Evolutionary conservation across 1,284 basidiomycete species (phyloP), one percentile per base, ranked within the genome.

Genomic region (Agroathelia rolfsii): DNA sequence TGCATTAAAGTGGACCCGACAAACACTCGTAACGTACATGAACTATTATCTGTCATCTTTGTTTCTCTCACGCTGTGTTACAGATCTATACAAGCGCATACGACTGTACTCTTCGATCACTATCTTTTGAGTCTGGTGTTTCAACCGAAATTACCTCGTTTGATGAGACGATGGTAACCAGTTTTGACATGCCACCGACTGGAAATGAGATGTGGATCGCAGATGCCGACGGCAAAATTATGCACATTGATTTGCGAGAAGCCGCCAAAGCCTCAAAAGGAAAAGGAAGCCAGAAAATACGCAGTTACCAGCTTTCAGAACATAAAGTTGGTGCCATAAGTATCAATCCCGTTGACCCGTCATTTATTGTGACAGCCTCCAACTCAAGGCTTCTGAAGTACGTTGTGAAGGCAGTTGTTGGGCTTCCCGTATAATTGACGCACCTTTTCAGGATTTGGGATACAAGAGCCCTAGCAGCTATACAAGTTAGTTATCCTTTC

Each of bases 121-220:
- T 82, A 7, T 80, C 78, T 1, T 76, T 85, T 38, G 68, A 67
- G 6, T 70, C 79, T 1, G 77, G 76, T 1, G 54, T 76, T 18
- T 81, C 83, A 1, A 59, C 59, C 17, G 80, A 87, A 48, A 51
- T 87, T 8, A 78, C 69, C 45, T 60, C 72, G 2, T 68, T 65
- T 8, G 69, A 74, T 3, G 71, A 77, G 11, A 51, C 52, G 5
- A 60, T 86, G 19, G 70, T 84, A 16, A 70, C 67, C 9, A 75
- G 71, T 41, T 59, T 86, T 33, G 83, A 87, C 42, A 44, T 84
- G 11, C 54, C 69, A 1, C 71, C 75, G 1, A 57, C 59, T 4
- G 82, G 83, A 0, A 58, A 77, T 34, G 82, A 85, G 45, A 69
- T 87, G 66, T 87, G 83, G 83, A 64, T 85, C 32, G 81, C 82